Evolutionary conservation across 2,329 filamentous ascomycete species (phyloP).

Genomic region (Verticillium longisporum): DNA sequence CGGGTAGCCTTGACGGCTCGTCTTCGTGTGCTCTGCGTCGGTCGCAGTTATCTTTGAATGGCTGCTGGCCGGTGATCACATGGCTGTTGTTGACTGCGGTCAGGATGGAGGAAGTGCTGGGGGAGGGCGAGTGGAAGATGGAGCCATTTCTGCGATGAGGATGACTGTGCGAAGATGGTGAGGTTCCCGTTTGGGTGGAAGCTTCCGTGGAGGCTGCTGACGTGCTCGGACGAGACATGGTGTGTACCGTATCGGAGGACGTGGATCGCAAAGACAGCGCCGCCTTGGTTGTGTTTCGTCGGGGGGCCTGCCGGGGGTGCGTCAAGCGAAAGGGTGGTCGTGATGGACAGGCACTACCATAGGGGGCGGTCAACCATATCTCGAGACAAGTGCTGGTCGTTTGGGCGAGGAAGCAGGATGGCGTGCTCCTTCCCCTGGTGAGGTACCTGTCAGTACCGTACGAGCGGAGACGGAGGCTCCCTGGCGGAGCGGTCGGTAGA

Average conservation of each 20-base stretch:
- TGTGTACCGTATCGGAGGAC: not conserved
- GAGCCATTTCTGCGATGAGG: slow-evolving; percentile 4
- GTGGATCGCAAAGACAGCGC: not conserved
- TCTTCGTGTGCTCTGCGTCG: slow-evolving; percentile 42
- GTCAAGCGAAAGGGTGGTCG: not conserved
- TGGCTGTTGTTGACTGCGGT: slow-evolving; percentile 3
- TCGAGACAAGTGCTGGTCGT: not conserved
- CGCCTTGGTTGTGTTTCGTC: not conserved
- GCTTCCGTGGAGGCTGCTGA: not conserved
- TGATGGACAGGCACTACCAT: not conserved
- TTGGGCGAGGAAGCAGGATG: not conserved
- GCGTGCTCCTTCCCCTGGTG: not conserved
- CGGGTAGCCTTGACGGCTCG: slow-evolving; percentile 36
- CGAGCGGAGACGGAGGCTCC: not conserved
- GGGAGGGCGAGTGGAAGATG: not conserved
- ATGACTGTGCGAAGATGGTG: slow-evolving; percentile 2
- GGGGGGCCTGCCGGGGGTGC: not conserved
- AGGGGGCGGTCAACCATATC: not conserved
- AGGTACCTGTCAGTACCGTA: not conserved
- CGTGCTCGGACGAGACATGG: slow-evolving; percentile 1
- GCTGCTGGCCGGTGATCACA: slow-evolving; percentile 8
- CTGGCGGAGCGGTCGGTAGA: not conserved
- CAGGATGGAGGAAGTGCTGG: not conserved
- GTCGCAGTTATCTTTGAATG: slow-evolving; percentile 38
- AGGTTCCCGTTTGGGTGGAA: not conserved